Evolutionary conservation across 1,284 basidiomycete species (phyloP), one percentile per base, ranked within the genome.

Genomic region (Ceratobasidium papillatum): DNA sequence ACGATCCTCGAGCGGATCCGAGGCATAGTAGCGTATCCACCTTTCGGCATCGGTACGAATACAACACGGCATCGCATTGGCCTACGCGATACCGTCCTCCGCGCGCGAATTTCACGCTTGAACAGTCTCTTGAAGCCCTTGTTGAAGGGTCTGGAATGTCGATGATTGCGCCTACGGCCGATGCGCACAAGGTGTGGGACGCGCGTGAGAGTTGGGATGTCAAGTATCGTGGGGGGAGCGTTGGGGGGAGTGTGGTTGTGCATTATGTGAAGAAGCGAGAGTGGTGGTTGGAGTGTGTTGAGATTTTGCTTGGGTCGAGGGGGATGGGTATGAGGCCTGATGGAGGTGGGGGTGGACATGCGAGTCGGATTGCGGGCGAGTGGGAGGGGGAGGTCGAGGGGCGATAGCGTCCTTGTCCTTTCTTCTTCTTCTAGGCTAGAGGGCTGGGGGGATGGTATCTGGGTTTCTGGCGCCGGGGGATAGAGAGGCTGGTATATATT

Each of bases 181-280:
- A 78, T 69, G 84, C 86, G 1, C 85, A 87, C 52, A 84, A 87
- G 76, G 90, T 90, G 8, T 94, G 91, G 91, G 82, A 81, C 25
- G 85, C 87, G 76, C 88, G 92, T 45, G 92, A 94, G 84, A 91
- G 91, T 51, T 86, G 90, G 49, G 78, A 81, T 74, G 88, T 84
- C 74, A 88, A 89, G 74, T 94, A 94, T 82, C 25, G 79, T 77
- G 52, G 74, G 19, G 84, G 87, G 75, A 89, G 91, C 66, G 87
- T 94, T 7, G 96, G 96, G 1, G 97, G 97, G 5, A 99, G 97
- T 0, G 88, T 97, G 58, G 92, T 96, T 34, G 95, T 99, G 52
- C 97, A 99, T 83, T 99, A 94, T 81, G 91, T 99, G 84, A 99
- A 99, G 88, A 93, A 95, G 82, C 90, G 94, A 78, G 92, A 94